Evolutionary conservation across 495 filamentous ascomycete genomes (phyloP).

Genomic region (Astrocystis sublimbata): DNA sequence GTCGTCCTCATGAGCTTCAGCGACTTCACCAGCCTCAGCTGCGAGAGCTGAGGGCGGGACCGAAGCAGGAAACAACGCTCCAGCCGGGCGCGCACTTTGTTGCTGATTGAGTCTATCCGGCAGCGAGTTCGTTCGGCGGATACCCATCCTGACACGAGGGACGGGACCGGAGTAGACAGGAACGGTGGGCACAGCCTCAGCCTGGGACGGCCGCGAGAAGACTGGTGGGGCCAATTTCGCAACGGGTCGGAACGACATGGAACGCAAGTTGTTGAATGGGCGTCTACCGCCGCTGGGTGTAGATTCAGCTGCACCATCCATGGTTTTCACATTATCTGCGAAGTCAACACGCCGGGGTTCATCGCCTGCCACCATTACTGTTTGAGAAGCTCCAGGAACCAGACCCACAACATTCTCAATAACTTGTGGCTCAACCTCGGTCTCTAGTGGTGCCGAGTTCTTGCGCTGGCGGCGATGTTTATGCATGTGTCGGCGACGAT

Average conservation of each 20-base stretch:
- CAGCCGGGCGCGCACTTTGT: slow-evolving; percentile 34
- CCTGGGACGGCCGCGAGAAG: slow-evolving; percentile 38
- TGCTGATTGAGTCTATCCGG: slow-evolving; percentile 67
- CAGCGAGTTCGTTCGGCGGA: slow-evolving; percentile 78
- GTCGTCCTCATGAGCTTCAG: slow-evolving; percentile 48
- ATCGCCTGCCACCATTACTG: slow-evolving; percentile 24
- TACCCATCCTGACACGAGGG: slow-evolving; percentile 56
- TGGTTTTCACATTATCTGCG: slow-evolving; percentile 16
- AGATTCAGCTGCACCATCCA: slow-evolving; percentile 38
- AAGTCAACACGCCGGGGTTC: slow-evolving; percentile 50
- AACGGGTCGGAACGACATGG: slow-evolving; percentile 43
- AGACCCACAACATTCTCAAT: slow-evolving; percentile 34
- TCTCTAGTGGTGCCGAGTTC: slow-evolving; percentile 18
- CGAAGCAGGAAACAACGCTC: slow-evolving; percentile 45
- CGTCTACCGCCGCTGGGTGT: slow-evolving; percentile 25
- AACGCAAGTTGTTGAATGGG: slow-evolving; percentile 44
- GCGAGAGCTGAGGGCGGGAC: slow-evolving; percentile 37
- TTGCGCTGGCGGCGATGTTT: slow-evolving; percentile 41
- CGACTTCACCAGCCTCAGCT: slow-evolving; percentile 35
- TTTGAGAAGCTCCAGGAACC: slow-evolving; percentile 24
- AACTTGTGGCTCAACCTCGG: slow-evolving; percentile 21
- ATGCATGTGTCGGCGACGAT: slow-evolving; percentile 29
- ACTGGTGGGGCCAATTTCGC: slow-evolving; percentile 48
- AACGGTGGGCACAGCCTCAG: slow-evolving; percentile 16
- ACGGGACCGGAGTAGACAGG: slow-evolving; percentile 43